Conservation (phyloP, 2,329 filamentous ascomycete genomes). For the Fusarium buxicola region DNA sequence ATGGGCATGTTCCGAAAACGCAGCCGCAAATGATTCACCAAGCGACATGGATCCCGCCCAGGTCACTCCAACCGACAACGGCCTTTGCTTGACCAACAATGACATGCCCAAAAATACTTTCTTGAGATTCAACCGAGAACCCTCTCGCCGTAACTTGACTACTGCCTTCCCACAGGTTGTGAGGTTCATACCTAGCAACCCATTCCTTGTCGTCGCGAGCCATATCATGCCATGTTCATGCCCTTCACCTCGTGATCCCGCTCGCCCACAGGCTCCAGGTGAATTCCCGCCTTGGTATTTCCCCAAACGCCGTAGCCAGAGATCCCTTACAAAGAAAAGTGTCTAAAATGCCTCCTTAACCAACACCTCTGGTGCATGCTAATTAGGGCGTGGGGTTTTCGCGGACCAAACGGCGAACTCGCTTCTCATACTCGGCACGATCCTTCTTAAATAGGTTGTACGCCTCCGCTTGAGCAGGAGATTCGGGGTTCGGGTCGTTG, state of each 20-base stretch:
- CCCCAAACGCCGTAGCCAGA: conserved; percentile 48
- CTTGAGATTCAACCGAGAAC: conserved; percentile 12
- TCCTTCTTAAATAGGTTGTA: conserved; percentile 98
- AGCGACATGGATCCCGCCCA: conserved; percentile 6
- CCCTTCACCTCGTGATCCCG: conserved; percentile 2
- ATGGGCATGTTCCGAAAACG: conserved; percentile 27
- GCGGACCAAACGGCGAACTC: conserved; percentile 85
- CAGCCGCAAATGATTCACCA: conserved; percentile 36
- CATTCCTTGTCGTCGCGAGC: conserved; percentile 16
- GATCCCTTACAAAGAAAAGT: conserved; percentile 34
- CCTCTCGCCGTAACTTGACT: conserved; percentile 7
- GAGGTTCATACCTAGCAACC: conserved; percentile 7
- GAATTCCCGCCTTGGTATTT: conserved; percentile 48
- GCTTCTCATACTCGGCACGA: conserved; percentile 84
- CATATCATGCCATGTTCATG: conserved; percentile 32
- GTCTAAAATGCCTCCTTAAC: conserved; percentile 28
- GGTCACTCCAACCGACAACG: conserved; percentile 10
- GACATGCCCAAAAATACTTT: conserved; percentile 2
- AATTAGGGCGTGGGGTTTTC: conserved; percentile 83
- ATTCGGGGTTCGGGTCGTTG: conserved; percentile 96
- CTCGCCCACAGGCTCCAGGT: conserved; percentile 27
- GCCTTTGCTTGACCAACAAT: conserved; percentile 7
- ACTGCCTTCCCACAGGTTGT: conserved; percentile 4
- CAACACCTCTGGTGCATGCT: not conserved
- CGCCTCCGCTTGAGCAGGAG: conserved; percentile 94